Evolutionary conservation across 2,329 filamentous ascomycete species (phyloP), one percentile per base, ranked within the genome.

Genomic region (Cephalotrichum gorgonifer): DNA sequence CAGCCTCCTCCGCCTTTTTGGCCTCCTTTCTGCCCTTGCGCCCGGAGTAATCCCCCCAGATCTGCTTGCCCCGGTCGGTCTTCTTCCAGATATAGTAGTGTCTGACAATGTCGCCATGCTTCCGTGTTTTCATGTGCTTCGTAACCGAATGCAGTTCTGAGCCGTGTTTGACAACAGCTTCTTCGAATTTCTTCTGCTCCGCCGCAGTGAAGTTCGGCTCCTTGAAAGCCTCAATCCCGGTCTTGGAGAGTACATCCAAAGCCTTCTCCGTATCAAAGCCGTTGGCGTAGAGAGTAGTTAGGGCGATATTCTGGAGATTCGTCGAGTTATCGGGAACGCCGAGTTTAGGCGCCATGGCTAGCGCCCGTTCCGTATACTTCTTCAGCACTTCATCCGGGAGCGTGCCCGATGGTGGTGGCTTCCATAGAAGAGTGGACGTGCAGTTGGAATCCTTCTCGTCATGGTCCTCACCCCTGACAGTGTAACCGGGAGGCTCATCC

Each of bases 11-110:
- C 25, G 77, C 78, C 57, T 81, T 85, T 60, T 83, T 86, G 39
- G 82, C 81, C 60, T 94, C 88, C 66, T 93, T 95, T 64, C 91
- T 94, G 50, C 88, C 87, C 62, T 94, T 95, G 43, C 91, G 81
- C 11, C 87, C 88, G 46, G 87, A 81, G 58, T 86, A 95, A 55
- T 83, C 87, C 52, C 88, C 88, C 90, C 93, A 96, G 22, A 98
- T 82, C 57, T 93, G 82, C 60, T 79, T 83, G 38, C 93, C 93
- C 51, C 84, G 82, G 2, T 85, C 77, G 0, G 88, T 88, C 67
- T 97, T 97, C 70, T 98, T 98, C 93, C 93, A 98, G 55, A 87
- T 87, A 63, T 98, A 98, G 66, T 97, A 98, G 62, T 86, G 94
- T 3, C 93, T 86, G 25, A 95, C 88, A 53, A 96, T 85, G 51